Evolutionary conservation across 208 protist species (phyloP), one percentile per base, ranked within the genome.

Genomic region (Angomonas ambiguus): DNA sequence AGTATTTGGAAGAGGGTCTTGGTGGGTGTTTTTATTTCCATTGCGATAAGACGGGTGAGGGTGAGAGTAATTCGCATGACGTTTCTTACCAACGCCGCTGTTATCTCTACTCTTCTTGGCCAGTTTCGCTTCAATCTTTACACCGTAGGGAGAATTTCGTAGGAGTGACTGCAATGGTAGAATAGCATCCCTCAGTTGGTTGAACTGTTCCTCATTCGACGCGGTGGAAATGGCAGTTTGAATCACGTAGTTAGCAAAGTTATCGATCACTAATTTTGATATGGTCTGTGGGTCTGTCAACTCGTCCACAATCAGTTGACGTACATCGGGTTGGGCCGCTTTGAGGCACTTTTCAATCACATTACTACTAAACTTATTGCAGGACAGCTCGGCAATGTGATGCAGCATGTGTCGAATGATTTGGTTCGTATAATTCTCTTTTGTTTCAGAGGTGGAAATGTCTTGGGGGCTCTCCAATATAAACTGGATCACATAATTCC

Each of bases 401-500:
- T 93, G 92, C 1, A 97, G 77, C 80, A 98, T 96, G 56, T 92
- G 85, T 20, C 80, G 65, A 80, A 98, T 96, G 28, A 94, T 89
- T 33, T 83, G 76, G 51, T 95, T 94, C 3, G 87, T 96, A 70
- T 94, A 91, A 62, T 84, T 76, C 22, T 74, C 51, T 24, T 62
- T 35, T 0, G 51, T 65, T 45, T 53, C 49, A 10, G 30, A 16
- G 4, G 65, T 62, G 28, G 79, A 74, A 59, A 89, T 74, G 13
- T 94, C 84, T 22, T 90, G 66, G 55, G 95, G 82, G 35, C 91
- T 75, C 57, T 98, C 96, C 10, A 99, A 78, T 51, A 99, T 97
- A 65, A 98, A 99, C 80, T 99, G 97, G 22, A 99, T 88, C 16
- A 99, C 97, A 72, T 99, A 99, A 79, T 99, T 99, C 20, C 97